These are phyloP conservation scores for Carex littledalei DNA, from an alignment of 176 grass and related monocot genomes.

Conservation along the genomic window DNA sequence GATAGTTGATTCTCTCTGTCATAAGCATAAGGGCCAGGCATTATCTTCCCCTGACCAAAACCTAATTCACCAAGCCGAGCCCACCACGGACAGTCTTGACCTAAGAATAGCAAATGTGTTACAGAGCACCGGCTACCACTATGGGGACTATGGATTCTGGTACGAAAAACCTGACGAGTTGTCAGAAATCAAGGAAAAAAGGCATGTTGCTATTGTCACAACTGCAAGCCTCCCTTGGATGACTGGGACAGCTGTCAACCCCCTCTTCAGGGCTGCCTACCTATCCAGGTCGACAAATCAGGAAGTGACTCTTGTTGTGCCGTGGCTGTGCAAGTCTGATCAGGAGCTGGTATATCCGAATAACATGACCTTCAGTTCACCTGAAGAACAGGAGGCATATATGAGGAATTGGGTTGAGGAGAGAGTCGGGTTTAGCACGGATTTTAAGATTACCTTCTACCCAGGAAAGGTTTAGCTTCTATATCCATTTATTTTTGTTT, in stretches of 20 bases:
- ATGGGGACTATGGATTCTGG: constrained; percentile 61
- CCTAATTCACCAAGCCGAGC: constrained; percentile 38
- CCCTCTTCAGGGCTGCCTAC: constrained; percentile 94
- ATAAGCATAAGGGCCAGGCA: constrained; percentile 53
- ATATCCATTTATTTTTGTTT: constrained; percentile 8
- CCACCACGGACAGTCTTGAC: constrained; percentile 55
- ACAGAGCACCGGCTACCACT: constrained; percentile 80
- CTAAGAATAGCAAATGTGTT: constrained; percentile 81
- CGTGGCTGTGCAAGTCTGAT: constrained; percentile 90
- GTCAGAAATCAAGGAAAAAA: constrained; percentile 32
- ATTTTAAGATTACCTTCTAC: constrained; percentile 92
- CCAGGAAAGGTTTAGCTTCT: constrained; percentile 70
- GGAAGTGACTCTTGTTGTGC: constrained; percentile 78
- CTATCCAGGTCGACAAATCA: constrained; percentile 68
- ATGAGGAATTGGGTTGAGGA: constrained; percentile 90
- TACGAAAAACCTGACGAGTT: constrained; percentile 26
- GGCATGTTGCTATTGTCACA: constrained; percentile 86
- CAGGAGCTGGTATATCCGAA: constrained; percentile 89
- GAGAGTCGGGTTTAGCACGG: constrained; percentile 77
- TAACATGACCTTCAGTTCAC: constrained; percentile 80
- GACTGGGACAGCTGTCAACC: constrained; percentile 97
- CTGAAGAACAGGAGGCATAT: constrained; percentile 71
- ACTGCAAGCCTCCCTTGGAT: constrained; percentile 99
- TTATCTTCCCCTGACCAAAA: constrained; percentile 31
- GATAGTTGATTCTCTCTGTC: constrained; percentile 60